These are phyloP conservation scores for Sarocladium strictum DNA, from an alignment of 2,329 filamentous ascomycete species.

Conservation along the genomic window DNA sequence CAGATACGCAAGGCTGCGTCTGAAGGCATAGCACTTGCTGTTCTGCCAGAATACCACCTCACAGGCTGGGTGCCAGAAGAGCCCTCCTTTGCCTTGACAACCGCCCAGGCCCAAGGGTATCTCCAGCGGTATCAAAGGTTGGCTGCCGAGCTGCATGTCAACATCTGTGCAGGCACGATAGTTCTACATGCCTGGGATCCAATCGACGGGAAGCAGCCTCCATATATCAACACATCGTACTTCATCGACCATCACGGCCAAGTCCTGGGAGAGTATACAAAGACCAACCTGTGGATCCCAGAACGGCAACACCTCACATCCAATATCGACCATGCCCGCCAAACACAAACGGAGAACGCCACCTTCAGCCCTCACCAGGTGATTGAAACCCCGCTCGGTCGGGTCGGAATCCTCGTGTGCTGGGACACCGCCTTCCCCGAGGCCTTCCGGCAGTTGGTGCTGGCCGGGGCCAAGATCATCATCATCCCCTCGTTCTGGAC, in stretches of 20 bases:
- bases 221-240: conserved; percentile 59
- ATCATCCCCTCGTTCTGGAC: conserved; percentile 69
- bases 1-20: conserved; percentile 11
- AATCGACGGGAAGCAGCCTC: not conserved
- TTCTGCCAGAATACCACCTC: conserved; percentile 69
- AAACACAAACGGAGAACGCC: conserved; percentile 32
- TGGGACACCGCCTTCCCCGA: conserved; percentile 80
- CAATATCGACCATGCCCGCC: conserved; percentile 26
- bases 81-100: conserved; percentile 48
- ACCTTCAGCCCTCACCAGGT: conserved; percentile 49
- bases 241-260: conserved; percentile 59
- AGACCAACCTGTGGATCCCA: conserved; percentile 72
- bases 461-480: conserved; percentile 63
- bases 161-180: conserved; percentile 74
- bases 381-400: conserved; percentile 51
- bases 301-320: conserved; percentile 59
- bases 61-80: conserved; percentile 65
- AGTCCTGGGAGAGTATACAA: conserved; percentile 60
- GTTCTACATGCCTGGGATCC: conserved; percentile 34
- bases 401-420: conserved; percentile 63
- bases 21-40: conserved; percentile 40
- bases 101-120: conserved; percentile 47
- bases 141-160: conserved; percentile 59
- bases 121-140: conserved; percentile 56
- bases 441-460: conserved; percentile 66